Conservation (phyloP, 208 protist species). For the Leishmania lainsoni region DNA sequence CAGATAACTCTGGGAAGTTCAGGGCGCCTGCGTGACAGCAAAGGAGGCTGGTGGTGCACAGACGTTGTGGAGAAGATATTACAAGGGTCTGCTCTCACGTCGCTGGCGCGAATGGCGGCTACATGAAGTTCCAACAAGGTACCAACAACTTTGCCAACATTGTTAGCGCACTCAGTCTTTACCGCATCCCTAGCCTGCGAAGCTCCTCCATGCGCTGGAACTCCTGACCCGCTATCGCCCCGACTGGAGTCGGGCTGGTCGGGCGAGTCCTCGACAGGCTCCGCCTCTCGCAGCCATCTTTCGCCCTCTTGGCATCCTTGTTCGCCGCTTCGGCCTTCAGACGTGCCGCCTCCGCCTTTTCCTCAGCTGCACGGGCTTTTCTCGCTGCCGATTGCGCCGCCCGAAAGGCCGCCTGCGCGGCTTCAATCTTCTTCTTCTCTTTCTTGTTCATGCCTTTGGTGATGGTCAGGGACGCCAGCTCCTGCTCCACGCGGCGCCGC, state of each 20-base stretch:
- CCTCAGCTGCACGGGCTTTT: neutral
- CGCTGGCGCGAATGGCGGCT: neutral
- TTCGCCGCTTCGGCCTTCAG: neutral
- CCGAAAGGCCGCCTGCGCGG: neutral
- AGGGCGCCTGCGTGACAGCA: neutral
- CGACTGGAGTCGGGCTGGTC: neutral
- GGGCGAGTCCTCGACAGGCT: neutral
- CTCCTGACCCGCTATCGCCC: neutral
- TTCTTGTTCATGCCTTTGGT: neutral
- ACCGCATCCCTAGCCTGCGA: neutral
- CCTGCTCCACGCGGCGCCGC: conserved; percentile 1
- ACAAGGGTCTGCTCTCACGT: neutral
- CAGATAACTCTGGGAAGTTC: neutral
- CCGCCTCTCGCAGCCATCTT: neutral
- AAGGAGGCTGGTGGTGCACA: neutral
- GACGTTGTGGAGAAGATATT: neutral
- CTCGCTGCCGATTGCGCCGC: neutral
- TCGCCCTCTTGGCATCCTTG: neutral
- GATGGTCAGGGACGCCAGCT: neutral
- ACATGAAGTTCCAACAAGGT: neutral
- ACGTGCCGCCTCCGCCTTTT: neutral
- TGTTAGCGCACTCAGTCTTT: neutral
- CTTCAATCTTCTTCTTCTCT: neutral
- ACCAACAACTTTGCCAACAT: neutral
- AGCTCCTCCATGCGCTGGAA: neutral